A percentile compares a stretch with the other conserved stretches of the same genome.
Evolutionary conservation across 2,329 filamentous ascomycete species (phyloP).

Genomic region (Pyrenophora teres): DNA sequence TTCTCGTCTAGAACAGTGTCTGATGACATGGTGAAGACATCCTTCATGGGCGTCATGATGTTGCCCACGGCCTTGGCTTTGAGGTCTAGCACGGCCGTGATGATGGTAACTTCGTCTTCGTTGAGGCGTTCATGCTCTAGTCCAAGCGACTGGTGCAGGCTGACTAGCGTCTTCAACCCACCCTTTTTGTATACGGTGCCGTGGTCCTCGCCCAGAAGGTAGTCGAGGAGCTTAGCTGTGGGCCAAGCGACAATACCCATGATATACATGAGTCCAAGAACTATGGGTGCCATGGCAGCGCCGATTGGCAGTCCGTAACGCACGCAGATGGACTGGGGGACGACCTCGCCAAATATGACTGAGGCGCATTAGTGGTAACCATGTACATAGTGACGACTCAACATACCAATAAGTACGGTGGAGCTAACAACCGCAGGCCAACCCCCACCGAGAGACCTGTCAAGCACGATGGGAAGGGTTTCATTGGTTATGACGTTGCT

Average conservation of each 20-base stretch:
- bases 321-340: conserved; percentile 94
- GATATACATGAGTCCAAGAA: conserved; percentile 88
- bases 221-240: conserved; percentile 92
- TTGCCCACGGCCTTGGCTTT: conserved; percentile 94
- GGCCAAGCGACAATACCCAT: conserved; percentile 91
- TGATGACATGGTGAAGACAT: conserved; percentile 96
- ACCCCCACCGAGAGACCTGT: conserved; percentile 89
- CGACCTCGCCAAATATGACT: conserved; percentile 98
- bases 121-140: conserved; percentile 84
- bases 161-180: conserved; percentile 93
- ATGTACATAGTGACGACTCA: not conserved
- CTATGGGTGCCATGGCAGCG: conserved; percentile 87
- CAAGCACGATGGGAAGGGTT: conserved; percentile 86
- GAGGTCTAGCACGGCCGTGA: conserved; percentile 91
- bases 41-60: conserved; percentile 98
- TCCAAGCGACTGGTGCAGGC: conserved; percentile 88
- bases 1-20: conserved; percentile 90
- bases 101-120: conserved; percentile 98
- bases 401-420: conserved; percentile 87
- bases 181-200: conserved; percentile 98
- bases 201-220: conserved; percentile 89
- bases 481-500: conserved; percentile 99
- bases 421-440: conserved; percentile 93
- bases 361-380: conserved; percentile 7
- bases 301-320: conserved; percentile 95